Evolutionary conservation across 768 basidiomycete genomes (phyloP).

Genomic region (Crepidotus variabilis): DNA sequence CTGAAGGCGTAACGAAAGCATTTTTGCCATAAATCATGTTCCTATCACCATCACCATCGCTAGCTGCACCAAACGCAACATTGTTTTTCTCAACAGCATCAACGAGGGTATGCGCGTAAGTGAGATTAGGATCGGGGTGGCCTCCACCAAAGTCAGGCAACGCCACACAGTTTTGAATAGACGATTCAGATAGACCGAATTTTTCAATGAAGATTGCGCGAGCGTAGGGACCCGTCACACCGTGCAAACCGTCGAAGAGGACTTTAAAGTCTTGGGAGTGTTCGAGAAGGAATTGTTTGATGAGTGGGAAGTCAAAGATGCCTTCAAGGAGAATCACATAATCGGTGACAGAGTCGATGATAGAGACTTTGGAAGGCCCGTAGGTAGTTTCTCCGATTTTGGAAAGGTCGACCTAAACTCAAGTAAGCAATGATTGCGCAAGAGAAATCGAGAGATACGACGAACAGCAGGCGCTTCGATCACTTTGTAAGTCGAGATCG

Average conservation of each 20-base stretch:
- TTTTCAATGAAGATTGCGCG: constrained; percentile 79
- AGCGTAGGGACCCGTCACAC: constrained; percentile 97
- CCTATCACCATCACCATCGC: constrained; percentile 95
- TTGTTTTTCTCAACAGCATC: constrained; percentile 83
- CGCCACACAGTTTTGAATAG: constrained; percentile 88
- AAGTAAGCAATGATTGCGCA: constrained; percentile 1
- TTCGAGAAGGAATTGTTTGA: constrained; percentile 79
- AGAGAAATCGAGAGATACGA: constrained; percentile 7
- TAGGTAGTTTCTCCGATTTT: constrained; percentile 76
- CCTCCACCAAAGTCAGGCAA: constrained; percentile 96
- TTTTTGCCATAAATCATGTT: constrained; percentile 99
- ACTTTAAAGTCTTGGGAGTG: constrained; percentile 73
- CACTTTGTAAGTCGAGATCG: constrained; percentile 80
- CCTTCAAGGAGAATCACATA: constrained; percentile 79
- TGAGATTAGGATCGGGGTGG: constrained; percentile 98
- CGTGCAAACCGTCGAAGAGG: constrained; percentile 93
- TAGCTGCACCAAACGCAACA: constrained; percentile 93
- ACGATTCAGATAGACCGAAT: constrained; percentile 74
- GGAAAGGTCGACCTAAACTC: constrained; percentile 70
- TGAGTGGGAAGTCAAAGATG: constrained; percentile 94
- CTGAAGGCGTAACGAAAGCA: constrained; percentile 96
- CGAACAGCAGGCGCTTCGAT: constrained; percentile 74
- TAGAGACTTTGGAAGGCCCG: constrained; percentile 79
- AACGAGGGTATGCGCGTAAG: constrained; percentile 93
- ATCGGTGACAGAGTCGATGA: constrained; percentile 93